Evolutionary conservation across 345 rosid species (phyloP).

Genomic region (Hevea brasiliensis): DNA sequence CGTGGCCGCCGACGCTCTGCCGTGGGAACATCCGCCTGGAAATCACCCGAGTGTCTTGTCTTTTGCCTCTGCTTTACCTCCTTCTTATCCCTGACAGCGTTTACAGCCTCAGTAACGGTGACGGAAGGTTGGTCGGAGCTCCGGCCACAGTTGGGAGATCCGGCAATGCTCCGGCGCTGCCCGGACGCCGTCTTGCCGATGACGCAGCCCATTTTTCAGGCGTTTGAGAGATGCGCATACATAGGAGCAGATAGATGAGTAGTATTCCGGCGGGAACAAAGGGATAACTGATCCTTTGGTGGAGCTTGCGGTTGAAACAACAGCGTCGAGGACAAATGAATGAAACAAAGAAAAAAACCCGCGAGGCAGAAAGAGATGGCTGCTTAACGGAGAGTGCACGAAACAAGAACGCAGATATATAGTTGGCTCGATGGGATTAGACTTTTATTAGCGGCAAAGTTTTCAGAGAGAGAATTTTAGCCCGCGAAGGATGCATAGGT

Average conservation of each 20-base stretch:
- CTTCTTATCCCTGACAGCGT: conserved; percentile 28
- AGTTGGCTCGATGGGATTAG: not conserved
- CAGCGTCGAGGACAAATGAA: not conserved
- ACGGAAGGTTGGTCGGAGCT: conserved; percentile 32
- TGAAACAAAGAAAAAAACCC: too few relatives aligned
- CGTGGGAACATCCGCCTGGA: conserved; percentile 30
- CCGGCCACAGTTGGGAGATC: conserved; percentile 32
- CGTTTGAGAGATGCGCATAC: not conserved
- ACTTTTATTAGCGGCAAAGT: not conserved
- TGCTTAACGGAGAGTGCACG: not conserved
- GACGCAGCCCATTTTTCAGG: conserved; percentile 62
- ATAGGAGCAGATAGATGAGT: conserved; percentile 17
- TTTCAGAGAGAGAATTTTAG: not conserved
- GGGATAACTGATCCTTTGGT: not conserved
- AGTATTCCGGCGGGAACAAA: conserved; percentile 13
- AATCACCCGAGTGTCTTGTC: conserved; percentile 37
- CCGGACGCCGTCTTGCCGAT: conserved; percentile 37
- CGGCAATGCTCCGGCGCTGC: conserved; percentile 28
- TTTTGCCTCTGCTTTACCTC: conserved; percentile 31
- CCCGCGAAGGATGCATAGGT: conserved; percentile 32
- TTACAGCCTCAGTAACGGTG: conserved; percentile 31
- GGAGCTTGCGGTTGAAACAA: not conserved
- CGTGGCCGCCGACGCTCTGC: conserved; percentile 37
- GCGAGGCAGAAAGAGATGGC: not conserved
- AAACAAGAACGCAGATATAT: not conserved